Evolutionary conservation across 2,329 filamentous ascomycete species (phyloP), one percentile per base, ranked within the genome.

Genomic region (Fusarium sp.): DNA sequence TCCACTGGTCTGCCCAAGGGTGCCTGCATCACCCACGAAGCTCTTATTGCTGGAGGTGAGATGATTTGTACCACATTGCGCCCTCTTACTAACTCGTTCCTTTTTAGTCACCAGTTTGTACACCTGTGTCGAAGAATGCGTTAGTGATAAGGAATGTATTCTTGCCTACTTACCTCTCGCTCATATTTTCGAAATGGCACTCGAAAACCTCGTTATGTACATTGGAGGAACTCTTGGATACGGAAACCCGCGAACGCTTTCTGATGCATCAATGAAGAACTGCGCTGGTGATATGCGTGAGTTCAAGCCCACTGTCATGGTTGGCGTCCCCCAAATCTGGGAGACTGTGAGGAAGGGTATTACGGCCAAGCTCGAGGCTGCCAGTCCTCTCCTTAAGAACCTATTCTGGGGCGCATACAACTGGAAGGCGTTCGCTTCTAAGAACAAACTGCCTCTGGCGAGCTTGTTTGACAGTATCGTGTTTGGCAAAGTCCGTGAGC

Each of bases 341-440:
- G 96, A 99, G 84, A 95, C 94, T 3, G 92, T 99, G 78, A 95
- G 94, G 86, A 99, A 99, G 86, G 96, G 96, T 60, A 93, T 99
- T 77, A 86, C 95, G 72, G 84, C 86, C 77, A 94, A 94, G 82
- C 91, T 98, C 67, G 92, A 93, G 79, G 85, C 88, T 64, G 88
- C 92, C 69, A 91, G 91, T 77, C 82, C 87, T n/a, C 64, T 98
- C 45, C 87, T 92, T 65, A 91, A 87, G 82, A 91, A 91, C 77
- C 83, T 98, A 70, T 99, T 99, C 87, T 91, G 89, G 89, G 85
- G 85, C 39, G 89, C 90, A 27, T 86, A 88, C 75, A 84, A 83
- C 76, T 84, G 87, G 66, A 93, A 93, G 81, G 82, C 83, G 31
- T 86, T 89, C 74, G 85, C 92, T 76, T 83, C 90, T 23, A 81